Conservation (phyloP, 208 protist genomes). For the Leishmania tarentolae region DNA sequence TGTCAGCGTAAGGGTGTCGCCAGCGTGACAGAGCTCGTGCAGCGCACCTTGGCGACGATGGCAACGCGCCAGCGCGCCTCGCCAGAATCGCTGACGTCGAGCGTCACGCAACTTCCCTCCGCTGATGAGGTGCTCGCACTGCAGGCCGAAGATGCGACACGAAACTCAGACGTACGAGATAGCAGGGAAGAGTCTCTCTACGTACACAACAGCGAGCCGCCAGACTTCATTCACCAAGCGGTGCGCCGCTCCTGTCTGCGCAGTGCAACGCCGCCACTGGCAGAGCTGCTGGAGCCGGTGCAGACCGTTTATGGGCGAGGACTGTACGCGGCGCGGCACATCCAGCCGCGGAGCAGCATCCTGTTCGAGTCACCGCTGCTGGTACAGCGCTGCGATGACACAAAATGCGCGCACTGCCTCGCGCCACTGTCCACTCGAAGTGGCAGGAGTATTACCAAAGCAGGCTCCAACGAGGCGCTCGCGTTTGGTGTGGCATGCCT, state of each 20-base stretch:
- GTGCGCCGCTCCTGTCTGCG: constrained; percentile 29
- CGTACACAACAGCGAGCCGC: constrained; percentile 18
- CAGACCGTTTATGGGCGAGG: constrained; percentile 66
- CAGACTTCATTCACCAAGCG: constrained; percentile 1
- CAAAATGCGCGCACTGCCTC: constrained; percentile 81
- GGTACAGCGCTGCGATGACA: constrained; percentile 53
- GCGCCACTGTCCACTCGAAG: constrained; percentile 20
- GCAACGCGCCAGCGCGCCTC: not conserved
- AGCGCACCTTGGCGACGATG: not conserved
- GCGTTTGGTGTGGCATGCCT: constrained; percentile 41
- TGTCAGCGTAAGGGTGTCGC: constrained; percentile 41
- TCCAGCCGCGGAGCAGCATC: constrained; percentile 46
- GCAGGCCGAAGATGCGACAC: constrained; percentile 7
- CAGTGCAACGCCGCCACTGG: constrained; percentile 31
- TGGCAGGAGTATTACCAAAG: not conserved
- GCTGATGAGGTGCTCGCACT: constrained; percentile 25
- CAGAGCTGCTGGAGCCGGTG: constrained; percentile 64
- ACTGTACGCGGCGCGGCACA: constrained; percentile 58
- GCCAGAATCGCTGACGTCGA: not conserved
- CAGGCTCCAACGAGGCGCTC: not conserved
- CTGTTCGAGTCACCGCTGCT: constrained; percentile 65
- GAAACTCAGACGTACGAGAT: not conserved
- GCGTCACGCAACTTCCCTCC: constrained; percentile 1
- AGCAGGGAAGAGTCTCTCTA: constrained; percentile 26
- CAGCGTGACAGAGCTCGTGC: constrained; percentile 20